These are phyloP conservation scores for Pseudofabraea citricarpa DNA, from an alignment of 2,329 filamentous ascomycete species.

Conservation along the genomic window DNA sequence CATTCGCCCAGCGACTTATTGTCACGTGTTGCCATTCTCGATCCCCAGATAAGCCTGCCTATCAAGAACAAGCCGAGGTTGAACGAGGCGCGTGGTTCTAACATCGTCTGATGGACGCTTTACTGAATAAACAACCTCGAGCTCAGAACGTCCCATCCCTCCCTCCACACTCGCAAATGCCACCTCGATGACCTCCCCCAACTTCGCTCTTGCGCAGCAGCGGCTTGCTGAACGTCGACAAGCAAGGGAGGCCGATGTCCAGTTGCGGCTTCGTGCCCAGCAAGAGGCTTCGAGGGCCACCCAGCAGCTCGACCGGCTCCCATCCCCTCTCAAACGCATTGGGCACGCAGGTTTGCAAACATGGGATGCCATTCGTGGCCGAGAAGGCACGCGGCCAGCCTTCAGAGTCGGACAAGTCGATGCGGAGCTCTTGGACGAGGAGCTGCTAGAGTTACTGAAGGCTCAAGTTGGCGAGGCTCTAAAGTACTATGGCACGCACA, in stretches of 20 bases:
- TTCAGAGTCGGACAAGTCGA: constrained; percentile 96
- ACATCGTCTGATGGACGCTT: too few species aligned
- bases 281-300: constrained; percentile 49
- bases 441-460: constrained; percentile 80
- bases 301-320: constrained; percentile 51
- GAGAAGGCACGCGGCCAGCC: constrained; percentile 75
- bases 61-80: too few species aligned
- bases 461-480: constrained; percentile 82
- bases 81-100: too few species aligned
- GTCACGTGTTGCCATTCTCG: too few species aligned
- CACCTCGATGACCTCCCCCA: constrained; percentile 24
- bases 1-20: too few species aligned
- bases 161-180: constrained; percentile 13
- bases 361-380: constrained; percentile 69
- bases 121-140: too few species aligned
- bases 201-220: constrained; percentile 83
- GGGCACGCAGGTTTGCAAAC: constrained; percentile 42
- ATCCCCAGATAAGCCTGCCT: too few species aligned
- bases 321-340: constrained; percentile 58
- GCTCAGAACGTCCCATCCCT: too few species aligned
- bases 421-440: constrained; percentile 90
- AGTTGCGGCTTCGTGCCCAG: constrained; percentile 47
- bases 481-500: constrained; percentile 75
- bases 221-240: constrained; percentile 77
- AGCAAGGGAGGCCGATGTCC: constrained; percentile 64